Evolutionary conservation across 441 rosid genomes (phyloP).

Genomic region (Metrosideros polymorpha): DNA sequence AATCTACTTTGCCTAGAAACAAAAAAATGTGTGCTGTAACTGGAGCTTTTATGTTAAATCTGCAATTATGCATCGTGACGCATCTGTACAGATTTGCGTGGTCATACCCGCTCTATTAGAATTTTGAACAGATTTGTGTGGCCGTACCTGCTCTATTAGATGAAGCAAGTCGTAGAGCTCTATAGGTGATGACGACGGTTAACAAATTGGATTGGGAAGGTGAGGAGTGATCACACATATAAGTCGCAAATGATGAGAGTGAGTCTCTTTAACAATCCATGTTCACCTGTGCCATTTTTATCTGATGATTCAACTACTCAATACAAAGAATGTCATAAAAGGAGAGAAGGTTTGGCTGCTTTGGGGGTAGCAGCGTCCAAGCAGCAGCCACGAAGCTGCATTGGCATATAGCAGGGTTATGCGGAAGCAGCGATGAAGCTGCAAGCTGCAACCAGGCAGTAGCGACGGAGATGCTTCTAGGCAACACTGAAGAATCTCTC

Average conservation of each 20-base stretch:
- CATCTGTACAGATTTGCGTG: not conserved
- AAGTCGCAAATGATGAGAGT: not conserved
- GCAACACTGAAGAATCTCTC: not conserved
- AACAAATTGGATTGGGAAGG: not conserved
- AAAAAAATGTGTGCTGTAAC: not conserved
- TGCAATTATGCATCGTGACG: not conserved
- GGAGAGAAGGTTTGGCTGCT: not conserved
- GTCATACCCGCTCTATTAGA: not conserved
- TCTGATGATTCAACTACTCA: not conserved
- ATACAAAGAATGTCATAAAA: fast-evolving
- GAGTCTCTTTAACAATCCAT: not conserved
- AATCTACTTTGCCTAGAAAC: not conserved
- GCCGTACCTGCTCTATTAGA: not conserved
- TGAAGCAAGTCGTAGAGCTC: not conserved
- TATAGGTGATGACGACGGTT: not conserved
- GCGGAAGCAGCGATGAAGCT: not conserved
- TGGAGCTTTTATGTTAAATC: not conserved
- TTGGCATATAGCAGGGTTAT: not conserved
- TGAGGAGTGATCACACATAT: not conserved
- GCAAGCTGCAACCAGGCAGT: not conserved
- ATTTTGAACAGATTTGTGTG: not conserved
- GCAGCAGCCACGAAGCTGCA: not conserved
- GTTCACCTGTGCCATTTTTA: not conserved
- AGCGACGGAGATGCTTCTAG: not conserved
- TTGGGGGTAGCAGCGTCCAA: not conserved